These are phyloP conservation scores for Marsdenia floribunda DNA, from an alignment of 257 asterid genomes.

Conservation along the genomic window DNA sequence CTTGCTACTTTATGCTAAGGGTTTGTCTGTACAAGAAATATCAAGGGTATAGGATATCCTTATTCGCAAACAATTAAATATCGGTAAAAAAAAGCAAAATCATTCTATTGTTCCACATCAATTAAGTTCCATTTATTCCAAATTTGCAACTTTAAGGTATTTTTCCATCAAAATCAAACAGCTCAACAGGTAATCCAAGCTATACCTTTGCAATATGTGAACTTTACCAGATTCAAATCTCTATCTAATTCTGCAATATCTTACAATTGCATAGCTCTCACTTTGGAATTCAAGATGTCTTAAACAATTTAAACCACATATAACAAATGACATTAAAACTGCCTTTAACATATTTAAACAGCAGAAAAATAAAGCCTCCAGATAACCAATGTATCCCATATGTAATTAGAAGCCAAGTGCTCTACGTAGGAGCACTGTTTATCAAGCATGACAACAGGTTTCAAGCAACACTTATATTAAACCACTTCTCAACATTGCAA, in stretches of 20 bases:
- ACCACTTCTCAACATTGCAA: slow-evolving; percentile 3
- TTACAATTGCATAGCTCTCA: neutral
- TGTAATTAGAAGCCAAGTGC: neutral
- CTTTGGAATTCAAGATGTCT: neutral
- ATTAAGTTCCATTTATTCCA: neutral
- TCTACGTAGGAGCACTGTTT: neutral
- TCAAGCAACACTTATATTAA: neutral
- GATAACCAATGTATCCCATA: neutral
- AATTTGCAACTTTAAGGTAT: neutral
- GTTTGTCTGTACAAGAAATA: neutral
- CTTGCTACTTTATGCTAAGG: too few relatives aligned
- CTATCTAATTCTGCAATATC: neutral
- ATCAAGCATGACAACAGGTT: neutral
- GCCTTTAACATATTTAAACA: neutral
- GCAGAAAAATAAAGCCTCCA: neutral
- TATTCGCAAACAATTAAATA: neutral
- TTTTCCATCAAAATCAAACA: neutral
- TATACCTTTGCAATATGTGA: neutral
- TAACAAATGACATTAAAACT: neutral
- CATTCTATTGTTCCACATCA: neutral
- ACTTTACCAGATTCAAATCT: neutral
- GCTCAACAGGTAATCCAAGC: neutral
- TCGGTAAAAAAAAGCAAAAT: neutral
- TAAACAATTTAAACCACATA: neutral
- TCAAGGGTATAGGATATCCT: neutral